Base-by-base conservation (phyloP, 352 stramenopile genomes). In the Pythium scleroteichum region DNA sequence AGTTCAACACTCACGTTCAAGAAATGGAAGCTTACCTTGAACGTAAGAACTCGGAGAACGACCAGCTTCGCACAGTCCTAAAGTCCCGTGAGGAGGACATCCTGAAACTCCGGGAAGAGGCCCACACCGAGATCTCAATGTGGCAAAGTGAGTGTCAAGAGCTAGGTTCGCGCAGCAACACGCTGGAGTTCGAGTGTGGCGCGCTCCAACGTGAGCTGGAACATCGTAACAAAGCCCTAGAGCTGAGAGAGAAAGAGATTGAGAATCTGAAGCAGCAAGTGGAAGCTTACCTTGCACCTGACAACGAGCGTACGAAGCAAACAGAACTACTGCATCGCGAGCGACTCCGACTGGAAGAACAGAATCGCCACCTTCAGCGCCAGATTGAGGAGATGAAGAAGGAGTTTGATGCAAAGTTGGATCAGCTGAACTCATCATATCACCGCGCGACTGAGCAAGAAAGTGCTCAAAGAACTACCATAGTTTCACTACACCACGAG, bases 1-100 rank as follows among this genome's bases (percentile, higher is more conserved):
- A 90, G 60, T 87, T 87, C 54, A 87, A 73, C 10, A 49, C 62
- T 4, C 78, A 89, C 55, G 78, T 88, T 1, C 67, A 86, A 55
- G 67, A 71, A 17, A 66, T 71, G 51, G 56, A 71, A 22, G 45
- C 49, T 17, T 66, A 62, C 24, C 17, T 71, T 44, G 57, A 71
- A 19, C 56, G 81, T 20, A 68, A 79, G 48, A 81, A 64, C 10
- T 49, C 57, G 29, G 79, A 92, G 33, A 79, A 74, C 57, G 75
- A 88, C 17, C 69, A 90, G 38, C 69, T 92, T 16, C 76, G 76
- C 47, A 53, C 48, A 17, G 49, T 72, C 23, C n/a, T 88, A 2
- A 78, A 91, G 19, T 68, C 76, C 0, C 59, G 78, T 62, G 65
- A 78, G 26, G 80, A 84, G 12, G 77, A 76, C 14, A 24, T 81